These are phyloP conservation scores for Dendrothele bispora DNA, from an alignment of 768 basidiomycete genomes.

Conservation along the genomic window DNA sequence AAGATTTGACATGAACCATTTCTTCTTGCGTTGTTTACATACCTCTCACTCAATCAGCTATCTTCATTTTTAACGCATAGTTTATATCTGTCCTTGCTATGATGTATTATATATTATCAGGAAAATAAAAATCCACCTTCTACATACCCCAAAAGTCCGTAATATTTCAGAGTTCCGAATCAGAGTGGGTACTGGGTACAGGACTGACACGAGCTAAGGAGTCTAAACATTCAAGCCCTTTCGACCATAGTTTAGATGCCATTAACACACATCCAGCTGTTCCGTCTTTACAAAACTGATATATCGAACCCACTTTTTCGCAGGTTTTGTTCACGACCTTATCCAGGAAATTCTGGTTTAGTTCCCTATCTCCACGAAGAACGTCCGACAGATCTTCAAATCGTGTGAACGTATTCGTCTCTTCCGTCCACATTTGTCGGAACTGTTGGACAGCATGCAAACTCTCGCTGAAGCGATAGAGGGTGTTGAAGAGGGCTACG, in stretches of 20 bases:
- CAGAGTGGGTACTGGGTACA: too few species aligned
- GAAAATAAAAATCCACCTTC: too few species aligned
- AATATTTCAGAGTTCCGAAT: too few species aligned
- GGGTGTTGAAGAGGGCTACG: constrained; percentile 75
- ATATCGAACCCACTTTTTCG: neutral
- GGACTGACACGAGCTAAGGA: too few species aligned
- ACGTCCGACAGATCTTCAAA: neutral
- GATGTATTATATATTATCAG: too few species aligned
- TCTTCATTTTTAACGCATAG: too few species aligned
- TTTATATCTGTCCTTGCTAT: too few species aligned
- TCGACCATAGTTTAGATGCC: neutral
- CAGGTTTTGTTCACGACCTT: neutral
- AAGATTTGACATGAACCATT: too few species aligned
- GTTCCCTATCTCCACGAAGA: neutral
- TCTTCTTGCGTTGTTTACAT: too few species aligned
- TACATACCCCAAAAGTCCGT: too few species aligned
- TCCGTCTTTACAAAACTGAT: constrained; percentile 1
- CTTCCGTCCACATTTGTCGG: constrained; percentile 50
- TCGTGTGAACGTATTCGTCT: neutral
- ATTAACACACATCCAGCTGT: neutral
- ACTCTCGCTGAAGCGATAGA: constrained; percentile 69
- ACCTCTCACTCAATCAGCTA: too few species aligned
- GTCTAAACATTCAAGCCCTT: neutral
- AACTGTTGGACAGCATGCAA: constrained; percentile 62
- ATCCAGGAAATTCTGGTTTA: neutral